Percentiles rank a stretch among this genome's conserved stretches.
phyloP scores from a whole-genome alignment of 176 grass and related monocot genomes.

The Bromus sterilis region DNA sequence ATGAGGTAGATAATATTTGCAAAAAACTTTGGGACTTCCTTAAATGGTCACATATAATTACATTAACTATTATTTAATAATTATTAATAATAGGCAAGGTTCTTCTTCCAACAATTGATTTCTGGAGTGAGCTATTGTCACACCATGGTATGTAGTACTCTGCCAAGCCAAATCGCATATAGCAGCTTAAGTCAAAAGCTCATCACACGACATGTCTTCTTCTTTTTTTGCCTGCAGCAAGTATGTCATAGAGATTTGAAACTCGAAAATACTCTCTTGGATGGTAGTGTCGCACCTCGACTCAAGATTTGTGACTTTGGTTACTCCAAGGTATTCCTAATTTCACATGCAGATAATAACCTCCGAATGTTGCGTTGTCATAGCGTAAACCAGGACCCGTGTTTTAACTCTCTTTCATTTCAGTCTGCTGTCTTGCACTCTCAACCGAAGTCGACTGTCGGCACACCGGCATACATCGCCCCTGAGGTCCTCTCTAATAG shows the following conservation, averaged over 20 bases:
- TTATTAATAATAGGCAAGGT: conserved; percentile 52
- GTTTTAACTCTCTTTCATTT: conserved; percentile 7
- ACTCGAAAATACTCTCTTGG: conserved; percentile 92
- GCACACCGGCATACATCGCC: conserved; percentile 88
- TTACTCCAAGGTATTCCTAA: conserved; percentile 87
- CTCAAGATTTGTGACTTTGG: conserved; percentile 96
- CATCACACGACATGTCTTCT: not conserved
- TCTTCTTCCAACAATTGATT: conserved; percentile 93
- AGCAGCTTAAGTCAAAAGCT: not conserved
- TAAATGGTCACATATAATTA: not conserved
- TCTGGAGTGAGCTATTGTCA: conserved; percentile 98
- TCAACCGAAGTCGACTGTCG: conserved; percentile 90
- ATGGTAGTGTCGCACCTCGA: conserved; percentile 74
- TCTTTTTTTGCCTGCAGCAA: conserved; percentile 46
- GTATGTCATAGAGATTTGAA: conserved; percentile 91
- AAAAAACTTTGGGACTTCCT: not conserved
- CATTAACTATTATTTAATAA: not conserved
- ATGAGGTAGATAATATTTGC: conserved; percentile 50
- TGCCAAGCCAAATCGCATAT: not conserved
- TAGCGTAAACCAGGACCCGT: not conserved
- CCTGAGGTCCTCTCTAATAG: conserved; percentile 75
- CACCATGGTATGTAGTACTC: conserved; percentile 63
- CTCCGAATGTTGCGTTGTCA: not conserved
- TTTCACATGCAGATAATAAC: not conserved
- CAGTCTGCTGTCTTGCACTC: conserved; percentile 91